These are phyloP conservation scores for Clavulina sp. DNA, from an alignment of 768 basidiomycete species.

Conservation along the genomic window DNA sequence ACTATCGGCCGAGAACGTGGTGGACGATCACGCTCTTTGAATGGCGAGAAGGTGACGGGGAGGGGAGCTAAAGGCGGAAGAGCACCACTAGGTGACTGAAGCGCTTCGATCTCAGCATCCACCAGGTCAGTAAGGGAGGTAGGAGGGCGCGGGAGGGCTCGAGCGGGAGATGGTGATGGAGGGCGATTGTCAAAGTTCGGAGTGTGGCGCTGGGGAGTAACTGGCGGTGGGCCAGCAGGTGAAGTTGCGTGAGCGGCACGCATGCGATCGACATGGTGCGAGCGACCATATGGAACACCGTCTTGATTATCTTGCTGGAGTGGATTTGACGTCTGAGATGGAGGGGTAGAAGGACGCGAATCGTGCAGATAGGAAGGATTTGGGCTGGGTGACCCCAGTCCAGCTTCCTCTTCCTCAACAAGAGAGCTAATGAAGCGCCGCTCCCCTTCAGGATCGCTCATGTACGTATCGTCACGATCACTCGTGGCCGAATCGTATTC, in stretches of 20 bases:
- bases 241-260: neutral
- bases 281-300: constrained; percentile 44
- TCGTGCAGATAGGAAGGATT: too few species aligned
- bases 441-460: neutral
- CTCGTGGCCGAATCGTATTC: constrained; percentile 4
- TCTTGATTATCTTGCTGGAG: constrained; percentile 24
- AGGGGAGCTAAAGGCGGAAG: neutral
- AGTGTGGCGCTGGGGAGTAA: neutral
- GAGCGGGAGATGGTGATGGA: neutral
- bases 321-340: constrained; percentile 1
- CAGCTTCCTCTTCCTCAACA: neutral
- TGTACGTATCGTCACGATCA: neutral
- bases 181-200: neutral
- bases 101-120: neutral
- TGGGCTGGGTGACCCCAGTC: neutral
- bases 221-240: neutral
- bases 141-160: neutral
- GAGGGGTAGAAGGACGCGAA: neutral
- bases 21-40: neutral
- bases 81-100: neutral
- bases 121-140: neutral
- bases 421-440: constrained; percentile 4
- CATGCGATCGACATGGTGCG: constrained; percentile 39
- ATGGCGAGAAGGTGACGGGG: neutral
- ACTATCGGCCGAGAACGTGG: neutral